Conservation (phyloP, 1,284 basidiomycete genomes). For the Papiliotrema terrestris region DNA sequence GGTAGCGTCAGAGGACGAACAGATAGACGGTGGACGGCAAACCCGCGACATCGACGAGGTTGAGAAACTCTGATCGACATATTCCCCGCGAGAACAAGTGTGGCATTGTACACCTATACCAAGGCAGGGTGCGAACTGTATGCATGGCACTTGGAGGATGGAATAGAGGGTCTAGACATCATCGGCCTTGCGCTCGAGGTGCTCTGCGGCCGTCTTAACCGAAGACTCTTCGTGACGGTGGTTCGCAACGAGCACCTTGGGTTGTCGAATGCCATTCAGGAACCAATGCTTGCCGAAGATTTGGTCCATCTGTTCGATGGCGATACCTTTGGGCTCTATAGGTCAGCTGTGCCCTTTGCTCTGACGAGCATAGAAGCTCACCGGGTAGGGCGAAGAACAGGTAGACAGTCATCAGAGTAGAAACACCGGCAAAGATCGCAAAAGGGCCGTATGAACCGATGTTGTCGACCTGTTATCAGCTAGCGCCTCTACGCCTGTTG, state of each 20-base stretch:
- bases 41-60: no score
- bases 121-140: no score
- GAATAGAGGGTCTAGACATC: no score
- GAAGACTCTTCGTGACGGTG: no score
- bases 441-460: conserved; percentile 7
- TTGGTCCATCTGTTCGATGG: conserved; percentile 5
- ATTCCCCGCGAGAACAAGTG: no score
- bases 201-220: no score
- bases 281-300: conserved; percentile 5
- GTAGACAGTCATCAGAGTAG: background rate
- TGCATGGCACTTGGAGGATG: no score
- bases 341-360: background rate
- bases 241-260: background rate
- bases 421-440: conserved; percentile 6
- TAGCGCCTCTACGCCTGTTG: background rate
- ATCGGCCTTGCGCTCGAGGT: no score
- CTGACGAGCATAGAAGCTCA: background rate
- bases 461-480: background rate
- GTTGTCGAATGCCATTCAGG: conserved; percentile 5
- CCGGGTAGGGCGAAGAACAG: conserved; percentile 6
- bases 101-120: no score
- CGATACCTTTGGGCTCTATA: conserved; percentile 2
- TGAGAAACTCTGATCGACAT: no score
- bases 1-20: no score
- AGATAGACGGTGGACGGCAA: no score